Conservation (phyloP, 371 early-diverging fungal genomes). For the Actinomortierella wolfii region DNA sequence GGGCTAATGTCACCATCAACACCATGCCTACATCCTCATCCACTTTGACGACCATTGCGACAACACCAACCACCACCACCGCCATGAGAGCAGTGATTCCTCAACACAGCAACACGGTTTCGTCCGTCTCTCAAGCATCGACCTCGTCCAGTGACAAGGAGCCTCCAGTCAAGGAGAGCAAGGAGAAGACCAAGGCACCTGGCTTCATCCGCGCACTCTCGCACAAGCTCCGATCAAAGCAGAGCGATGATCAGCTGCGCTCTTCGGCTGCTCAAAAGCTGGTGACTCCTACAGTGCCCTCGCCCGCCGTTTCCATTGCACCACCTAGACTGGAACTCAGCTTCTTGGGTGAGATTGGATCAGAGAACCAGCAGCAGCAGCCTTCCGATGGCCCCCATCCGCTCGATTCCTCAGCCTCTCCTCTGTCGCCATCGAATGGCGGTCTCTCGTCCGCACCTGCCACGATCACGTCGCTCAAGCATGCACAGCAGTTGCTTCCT, state of each 20-base stretch:
- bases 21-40: too few relatives aligned
- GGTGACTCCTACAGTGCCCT: not conserved
- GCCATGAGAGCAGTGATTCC: slow-evolving; percentile 4
- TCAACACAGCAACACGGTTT: slow-evolving; percentile 19
- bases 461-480: too few relatives aligned
- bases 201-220: slow-evolving; percentile 38
- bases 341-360: slow-evolving; percentile 22
- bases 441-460: too few relatives aligned
- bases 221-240: slow-evolving; percentile 33
- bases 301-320: slow-evolving; percentile 25
- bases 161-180: slow-evolving; percentile 10
- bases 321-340: slow-evolving; percentile 35
- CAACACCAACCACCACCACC: not conserved
- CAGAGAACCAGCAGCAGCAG: too few relatives aligned
- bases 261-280: not conserved
- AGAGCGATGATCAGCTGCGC: slow-evolving; percentile 31
- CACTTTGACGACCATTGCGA: too few relatives aligned
- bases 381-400: too few relatives aligned
- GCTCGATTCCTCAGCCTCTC: too few relatives aligned
- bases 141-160: slow-evolving; percentile 10
- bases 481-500: slow-evolving; percentile 19
- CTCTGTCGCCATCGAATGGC: too few relatives aligned
- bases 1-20: slow-evolving; percentile 16
- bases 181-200: slow-evolving; percentile 22
- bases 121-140: slow-evolving; percentile 26